phyloP scores from a whole-genome alignment of 2,329 filamentous ascomycete species.

The Colletotrichum musae region DNA sequence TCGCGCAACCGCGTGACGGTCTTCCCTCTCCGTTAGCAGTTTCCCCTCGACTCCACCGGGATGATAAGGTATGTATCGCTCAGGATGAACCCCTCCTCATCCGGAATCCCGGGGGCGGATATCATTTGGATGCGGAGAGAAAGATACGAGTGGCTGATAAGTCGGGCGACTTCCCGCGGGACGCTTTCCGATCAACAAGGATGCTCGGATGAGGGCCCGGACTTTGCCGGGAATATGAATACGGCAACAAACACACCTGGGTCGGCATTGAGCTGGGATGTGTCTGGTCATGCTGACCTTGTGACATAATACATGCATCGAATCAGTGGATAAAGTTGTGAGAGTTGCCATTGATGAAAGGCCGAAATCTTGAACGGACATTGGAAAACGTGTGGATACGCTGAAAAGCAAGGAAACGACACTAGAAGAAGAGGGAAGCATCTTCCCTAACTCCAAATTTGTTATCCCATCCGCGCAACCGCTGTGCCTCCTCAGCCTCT shows the following conservation, averaged over 20 bases:
- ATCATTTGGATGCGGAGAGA: neutral
- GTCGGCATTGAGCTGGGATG: neutral
- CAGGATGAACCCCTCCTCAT: slow-evolving; percentile 1
- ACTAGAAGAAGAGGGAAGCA: too few relatives aligned
- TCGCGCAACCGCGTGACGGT: slow-evolving; percentile 28
- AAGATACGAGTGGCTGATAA: slow-evolving; percentile 31
- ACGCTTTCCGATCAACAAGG: slow-evolving; percentile 16
- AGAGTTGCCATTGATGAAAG: too few relatives aligned
- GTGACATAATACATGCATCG: neutral
- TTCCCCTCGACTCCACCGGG: slow-evolving; percentile 11
- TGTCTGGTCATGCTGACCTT: neutral
- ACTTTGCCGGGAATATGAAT: slow-evolving; percentile 20
- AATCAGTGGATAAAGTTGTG: too few relatives aligned
- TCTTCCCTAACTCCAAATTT: too few relatives aligned
- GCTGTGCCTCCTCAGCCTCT: too few relatives aligned
- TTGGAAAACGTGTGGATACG: too few relatives aligned
- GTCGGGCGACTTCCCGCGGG: slow-evolving; percentile 32
- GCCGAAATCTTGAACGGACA: too few relatives aligned
- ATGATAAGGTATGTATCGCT: slow-evolving; percentile 33
- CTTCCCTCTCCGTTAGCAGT: neutral
- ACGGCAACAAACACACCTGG: neutral
- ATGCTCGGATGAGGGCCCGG: neutral
- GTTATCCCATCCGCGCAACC: too few relatives aligned
- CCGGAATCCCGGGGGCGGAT: slow-evolving; percentile 3
- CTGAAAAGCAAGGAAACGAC: too few relatives aligned